Conservation (phyloP, 1,284 basidiomycete species). For the Mycosarcoma maydis region DNA sequence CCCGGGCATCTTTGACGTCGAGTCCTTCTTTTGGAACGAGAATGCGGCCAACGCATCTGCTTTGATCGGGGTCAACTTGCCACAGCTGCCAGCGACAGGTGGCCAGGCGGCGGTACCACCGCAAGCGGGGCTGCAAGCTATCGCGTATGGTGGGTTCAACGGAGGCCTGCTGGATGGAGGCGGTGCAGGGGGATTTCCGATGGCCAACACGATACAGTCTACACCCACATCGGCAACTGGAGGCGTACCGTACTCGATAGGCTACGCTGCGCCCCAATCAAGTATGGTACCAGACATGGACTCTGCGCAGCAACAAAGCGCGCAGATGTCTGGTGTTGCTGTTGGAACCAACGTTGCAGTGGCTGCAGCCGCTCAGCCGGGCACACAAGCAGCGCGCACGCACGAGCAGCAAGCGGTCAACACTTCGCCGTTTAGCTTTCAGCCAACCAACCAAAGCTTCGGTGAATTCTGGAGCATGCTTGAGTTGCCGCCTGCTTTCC, state of each 20-base stretch:
- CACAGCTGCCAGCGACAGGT: neutral
- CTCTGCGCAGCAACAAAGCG: neutral
- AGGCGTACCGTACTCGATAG: neutral
- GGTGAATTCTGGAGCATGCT: slow-evolving; percentile 55
- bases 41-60: slow-evolving; percentile 27
- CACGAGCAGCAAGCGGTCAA: slow-evolving; percentile 5
- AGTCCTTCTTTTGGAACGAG: slow-evolving; percentile 60
- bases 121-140: neutral
- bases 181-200: neutral
- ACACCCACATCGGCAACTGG: neutral
- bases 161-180: neutral
- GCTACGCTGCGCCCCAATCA: slow-evolving; percentile 1
- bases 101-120: neutral
- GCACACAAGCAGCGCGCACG: neutral
- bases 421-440: slow-evolving; percentile 50
- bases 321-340: too few relatives aligned
- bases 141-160: slow-evolving; percentile 6
- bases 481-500: slow-evolving; percentile 51
- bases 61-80: slow-evolving; percentile 26
- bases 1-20: slow-evolving; percentile 54
- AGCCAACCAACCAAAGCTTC: slow-evolving; percentile 28
- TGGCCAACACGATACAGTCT: slow-evolving; percentile 3
- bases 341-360: too few relatives aligned
- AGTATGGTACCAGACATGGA: neutral
- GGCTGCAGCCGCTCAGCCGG: neutral